Conservation (phyloP, 495 filamentous ascomycete genomes). For the Penicillium arizonense region DNA sequence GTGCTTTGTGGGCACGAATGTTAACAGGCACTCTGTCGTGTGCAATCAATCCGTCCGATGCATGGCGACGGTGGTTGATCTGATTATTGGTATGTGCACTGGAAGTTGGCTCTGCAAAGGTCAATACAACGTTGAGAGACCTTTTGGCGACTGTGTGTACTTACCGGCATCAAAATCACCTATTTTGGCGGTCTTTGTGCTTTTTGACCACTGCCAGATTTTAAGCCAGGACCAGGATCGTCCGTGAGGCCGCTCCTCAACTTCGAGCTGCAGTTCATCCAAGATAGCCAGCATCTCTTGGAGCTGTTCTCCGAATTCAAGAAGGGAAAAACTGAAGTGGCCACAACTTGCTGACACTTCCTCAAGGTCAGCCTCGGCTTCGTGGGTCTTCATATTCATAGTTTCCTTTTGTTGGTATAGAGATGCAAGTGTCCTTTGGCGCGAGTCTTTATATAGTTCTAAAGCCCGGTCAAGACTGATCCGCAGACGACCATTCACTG, state of each 20-base stretch:
- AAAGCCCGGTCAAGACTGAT: constrained; percentile 77
- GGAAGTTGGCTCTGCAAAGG: background rate
- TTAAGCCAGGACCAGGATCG: constrained; percentile 85
- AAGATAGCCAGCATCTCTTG: constrained; percentile 76
- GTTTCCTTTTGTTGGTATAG: constrained; percentile 78
- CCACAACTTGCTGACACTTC: constrained; percentile 95
- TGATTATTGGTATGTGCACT: background rate
- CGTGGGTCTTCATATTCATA: constrained; percentile 59
- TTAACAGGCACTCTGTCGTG: constrained; percentile 8
- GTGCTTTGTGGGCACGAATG: background rate
- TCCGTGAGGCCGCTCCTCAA: constrained; percentile 51
- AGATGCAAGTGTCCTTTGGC: constrained; percentile 69
- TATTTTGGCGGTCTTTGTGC: constrained; percentile 16
- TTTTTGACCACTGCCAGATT: constrained; percentile 60
- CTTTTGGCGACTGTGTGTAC: background rate
- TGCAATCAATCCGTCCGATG: constrained; percentile 4
- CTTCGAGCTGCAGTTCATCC: constrained; percentile 73
- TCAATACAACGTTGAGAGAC: background rate
- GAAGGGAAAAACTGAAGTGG: constrained; percentile 86
- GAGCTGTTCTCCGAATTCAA: constrained; percentile 88
- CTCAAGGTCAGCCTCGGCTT: constrained; percentile 88
- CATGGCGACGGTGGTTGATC: background rate
- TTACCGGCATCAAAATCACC: constrained; percentile 16
- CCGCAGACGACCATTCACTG: constrained; percentile 73
- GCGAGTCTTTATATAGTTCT: constrained; percentile 68